phyloP scores from a whole-genome alignment of 176 grass and related monocot genomes.

The Triticum dicoccoides region DNA sequence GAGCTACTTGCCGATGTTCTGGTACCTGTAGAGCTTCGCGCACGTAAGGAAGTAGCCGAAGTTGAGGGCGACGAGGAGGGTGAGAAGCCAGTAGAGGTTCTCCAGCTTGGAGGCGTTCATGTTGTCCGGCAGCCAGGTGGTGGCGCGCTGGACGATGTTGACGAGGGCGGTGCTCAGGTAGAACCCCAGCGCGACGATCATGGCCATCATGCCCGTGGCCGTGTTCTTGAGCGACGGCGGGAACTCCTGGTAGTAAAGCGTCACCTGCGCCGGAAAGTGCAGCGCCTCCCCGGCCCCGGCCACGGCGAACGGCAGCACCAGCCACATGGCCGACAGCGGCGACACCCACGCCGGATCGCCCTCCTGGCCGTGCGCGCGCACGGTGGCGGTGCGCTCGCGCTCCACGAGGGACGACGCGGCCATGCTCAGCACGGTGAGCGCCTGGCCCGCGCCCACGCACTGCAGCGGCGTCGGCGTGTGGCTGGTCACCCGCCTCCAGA shows the following conservation, averaged over 20 bases:
- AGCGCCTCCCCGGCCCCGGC: slow-evolving; percentile 51
- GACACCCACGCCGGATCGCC: slow-evolving; percentile 46
- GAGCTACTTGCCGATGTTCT: slow-evolving; percentile 31
- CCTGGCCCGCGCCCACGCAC: slow-evolving; percentile 54
- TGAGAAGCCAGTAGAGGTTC: slow-evolving; percentile 72
- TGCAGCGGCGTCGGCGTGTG: slow-evolving; percentile 49
- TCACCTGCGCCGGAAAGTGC: slow-evolving; percentile 65
- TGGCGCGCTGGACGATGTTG: slow-evolving; percentile 31
- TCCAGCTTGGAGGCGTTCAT: slow-evolving; percentile 62
- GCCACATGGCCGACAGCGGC: slow-evolving; percentile 64
- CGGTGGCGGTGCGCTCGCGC: slow-evolving; percentile 28
- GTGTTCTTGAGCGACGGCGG: slow-evolving; percentile 68
- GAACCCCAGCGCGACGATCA: slow-evolving; percentile 60
- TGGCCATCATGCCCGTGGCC: slow-evolving; percentile 51
- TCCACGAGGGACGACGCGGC: slow-evolving; percentile 56
- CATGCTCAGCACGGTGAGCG: slow-evolving; percentile 47
- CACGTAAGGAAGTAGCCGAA: slow-evolving; percentile 61
- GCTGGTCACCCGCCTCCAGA: slow-evolving; percentile 29
- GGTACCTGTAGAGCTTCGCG: slow-evolving; percentile 66
- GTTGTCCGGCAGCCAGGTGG: slow-evolving; percentile 72
- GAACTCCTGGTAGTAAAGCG: slow-evolving; percentile 75
- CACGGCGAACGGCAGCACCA: slow-evolving; percentile 58
- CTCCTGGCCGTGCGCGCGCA: slow-evolving; percentile 29
- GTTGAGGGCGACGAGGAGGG: slow-evolving; percentile 45
- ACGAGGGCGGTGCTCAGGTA: slow-evolving; percentile 79